Evolutionary conservation across 2,329 filamentous ascomycete genomes (phyloP).

Genomic region (Aspergillus calidoustus): DNA sequence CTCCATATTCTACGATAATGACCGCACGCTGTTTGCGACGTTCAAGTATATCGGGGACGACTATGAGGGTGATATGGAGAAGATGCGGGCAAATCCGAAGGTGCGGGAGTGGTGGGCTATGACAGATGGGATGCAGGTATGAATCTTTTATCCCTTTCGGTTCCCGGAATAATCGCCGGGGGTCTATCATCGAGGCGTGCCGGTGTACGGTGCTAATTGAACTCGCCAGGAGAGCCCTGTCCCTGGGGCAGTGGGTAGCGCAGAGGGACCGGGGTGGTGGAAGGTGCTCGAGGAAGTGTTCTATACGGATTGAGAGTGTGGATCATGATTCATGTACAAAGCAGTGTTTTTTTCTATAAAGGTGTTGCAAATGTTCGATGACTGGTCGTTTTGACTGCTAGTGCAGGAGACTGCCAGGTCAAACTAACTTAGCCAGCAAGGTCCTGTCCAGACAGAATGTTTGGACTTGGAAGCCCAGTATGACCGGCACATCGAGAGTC

Average conservation of each 20-base stretch:
- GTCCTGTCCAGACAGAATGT: neutral
- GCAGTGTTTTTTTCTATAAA: neutral
- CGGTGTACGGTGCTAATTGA: conserved; percentile 13
- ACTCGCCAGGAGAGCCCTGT: conserved; percentile 36
- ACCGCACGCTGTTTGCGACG: conserved; percentile 70
- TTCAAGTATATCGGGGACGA: conserved; percentile 81
- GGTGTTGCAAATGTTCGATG: neutral
- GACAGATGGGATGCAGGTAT: conserved; percentile 74
- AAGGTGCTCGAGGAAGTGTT: conserved; percentile 42
- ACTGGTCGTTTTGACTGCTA: neutral
- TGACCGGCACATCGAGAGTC: conserved; percentile 1
- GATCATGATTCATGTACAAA: neutral
- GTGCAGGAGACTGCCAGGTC: neutral
- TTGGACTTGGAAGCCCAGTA: neutral
- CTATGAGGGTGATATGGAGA: conserved; percentile 75
- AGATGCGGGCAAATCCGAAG: conserved; percentile 72
- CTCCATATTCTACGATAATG: conserved; percentile 72
- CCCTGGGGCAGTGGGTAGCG: conserved; percentile 37
- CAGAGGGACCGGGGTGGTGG: conserved; percentile 43
- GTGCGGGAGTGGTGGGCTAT: conserved; percentile 81
- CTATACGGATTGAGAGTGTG: conserved; percentile 30
- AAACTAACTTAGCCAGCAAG: neutral
- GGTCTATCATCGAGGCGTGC: neutral
- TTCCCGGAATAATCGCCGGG: neutral
- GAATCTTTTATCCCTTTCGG: neutral